Evolutionary conservation across 371 early-diverging fungal genomes (phyloP).

Genomic region (Umbelopsis sp.): DNA sequence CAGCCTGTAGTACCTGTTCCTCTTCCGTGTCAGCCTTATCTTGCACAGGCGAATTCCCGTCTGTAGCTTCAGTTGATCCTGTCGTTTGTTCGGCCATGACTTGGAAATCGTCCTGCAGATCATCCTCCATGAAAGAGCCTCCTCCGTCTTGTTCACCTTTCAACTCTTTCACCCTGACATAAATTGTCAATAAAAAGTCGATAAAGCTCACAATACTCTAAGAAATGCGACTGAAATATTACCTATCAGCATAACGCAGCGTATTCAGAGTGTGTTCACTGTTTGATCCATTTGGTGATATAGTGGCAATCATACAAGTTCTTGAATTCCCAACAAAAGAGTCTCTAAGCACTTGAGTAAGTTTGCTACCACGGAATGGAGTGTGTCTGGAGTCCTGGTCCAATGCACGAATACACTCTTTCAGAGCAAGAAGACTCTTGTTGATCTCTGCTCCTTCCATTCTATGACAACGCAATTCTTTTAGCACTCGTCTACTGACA

Average conservation of each 20-base stretch:
- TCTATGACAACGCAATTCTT: slow-evolving; percentile 33
- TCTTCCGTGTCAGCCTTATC: slow-evolving; percentile 8
- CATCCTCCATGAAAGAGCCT: slow-evolving; percentile 22
- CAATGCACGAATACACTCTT: slow-evolving; percentile 96
- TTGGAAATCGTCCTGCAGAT: slow-evolving; percentile 1
- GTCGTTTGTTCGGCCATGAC: background rate
- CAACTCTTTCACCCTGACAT: slow-evolving; percentile 42
- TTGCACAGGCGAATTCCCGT: background rate
- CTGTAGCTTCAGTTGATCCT: background rate
- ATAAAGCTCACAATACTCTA: background rate
- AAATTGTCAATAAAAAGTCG: background rate
- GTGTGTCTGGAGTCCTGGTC: slow-evolving; percentile 91
- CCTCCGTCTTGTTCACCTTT: slow-evolving; percentile 45
- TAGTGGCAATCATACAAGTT: slow-evolving; percentile 96
- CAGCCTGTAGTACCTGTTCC: slow-evolving; percentile 34
- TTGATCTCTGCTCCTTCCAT: slow-evolving; percentile 98
- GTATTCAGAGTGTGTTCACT: slow-evolving; percentile 98
- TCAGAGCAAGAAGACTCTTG: slow-evolving; percentile 93
- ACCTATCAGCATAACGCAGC: slow-evolving; percentile 94
- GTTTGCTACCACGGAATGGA: slow-evolving; percentile 95
- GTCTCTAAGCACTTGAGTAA: slow-evolving; percentile 96
- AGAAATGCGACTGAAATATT: slow-evolving; percentile 17
- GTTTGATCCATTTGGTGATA: slow-evolving; percentile 87
- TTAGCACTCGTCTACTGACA: no score
- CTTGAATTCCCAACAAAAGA: slow-evolving; percentile 95